Base-by-base conservation (phyloP, 1,284 basidiomycete species). In the Grifola frondosa region DNA sequence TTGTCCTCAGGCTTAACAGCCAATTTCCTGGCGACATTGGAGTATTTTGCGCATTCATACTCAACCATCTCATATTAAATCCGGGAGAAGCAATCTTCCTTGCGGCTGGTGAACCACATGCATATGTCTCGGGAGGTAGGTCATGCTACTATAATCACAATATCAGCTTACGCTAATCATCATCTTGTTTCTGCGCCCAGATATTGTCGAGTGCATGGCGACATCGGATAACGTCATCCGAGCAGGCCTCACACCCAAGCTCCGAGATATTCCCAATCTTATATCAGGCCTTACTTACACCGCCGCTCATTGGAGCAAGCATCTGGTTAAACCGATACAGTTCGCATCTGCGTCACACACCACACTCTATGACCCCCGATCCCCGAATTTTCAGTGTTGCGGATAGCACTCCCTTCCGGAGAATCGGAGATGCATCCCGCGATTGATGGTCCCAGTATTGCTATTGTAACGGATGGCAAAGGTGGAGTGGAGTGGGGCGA, bases 161-260 rank as follows among this genome's bases (percentile, higher is more conserved):
- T n/a, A n/a, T 22, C 12, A 21, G n/a, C 23, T 21, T 23, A 37
- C 19, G 15, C 36, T 35, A 13, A 44, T 46, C 11, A 20, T 25
- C 8, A 15, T 16, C 12, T 13, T 12, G 8, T 30, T 7, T 23
- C n/a, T 33, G 20, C 6, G 39, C 30, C 3, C 60, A 96, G 94
- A 97, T 63, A 94, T 95, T 64, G 90, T 97, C 63, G 94, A 97
- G 63, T 95, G 92, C 70, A 97, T 97, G 94, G 94, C 94, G 20
- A 95, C 93, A 42, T 96, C 92, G 1, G 96, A 99, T 71, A 99
- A 99, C 65, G 97, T 99, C 62, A 97, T 99, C 45, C 89, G 97
- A 35, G 97, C 97, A 2, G 97, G 97, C 15, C 81, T 99, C 30
- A 99, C 97, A 0, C 96, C 97, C 10, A 99, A 99, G 68, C 77